Percentiles rank a stretch among this genome's conserved stretches.
These are phyloP conservation scores for Paulownia fortunei DNA, from an alignment of 257 asterid species.

Conservation along the genomic window DNA sequence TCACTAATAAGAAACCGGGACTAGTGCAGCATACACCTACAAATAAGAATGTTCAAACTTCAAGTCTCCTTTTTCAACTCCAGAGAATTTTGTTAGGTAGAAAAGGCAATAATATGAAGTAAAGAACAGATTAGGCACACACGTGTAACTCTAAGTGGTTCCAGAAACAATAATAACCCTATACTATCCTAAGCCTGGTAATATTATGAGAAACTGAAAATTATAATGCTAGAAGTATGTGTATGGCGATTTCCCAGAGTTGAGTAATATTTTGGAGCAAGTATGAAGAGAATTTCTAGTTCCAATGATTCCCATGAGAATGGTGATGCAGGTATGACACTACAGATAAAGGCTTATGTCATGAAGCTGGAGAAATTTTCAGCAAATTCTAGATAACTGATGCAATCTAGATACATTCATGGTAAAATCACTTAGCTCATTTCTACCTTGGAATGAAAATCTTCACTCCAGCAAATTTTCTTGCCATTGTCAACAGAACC, in stretches of 20 bases:
- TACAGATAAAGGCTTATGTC: not conserved
- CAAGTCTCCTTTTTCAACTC: not conserved
- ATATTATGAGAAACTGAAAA: not conserved
- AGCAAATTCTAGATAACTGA: constrained; percentile 1
- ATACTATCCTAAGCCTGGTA: not conserved
- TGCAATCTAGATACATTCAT: constrained; percentile 1
- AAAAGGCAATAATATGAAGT: not conserved
- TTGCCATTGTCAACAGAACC: constrained; percentile 92
- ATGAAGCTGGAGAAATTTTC: constrained; percentile 8
- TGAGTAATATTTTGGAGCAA: not conserved
- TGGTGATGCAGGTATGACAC: not conserved
- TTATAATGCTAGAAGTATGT: not conserved
- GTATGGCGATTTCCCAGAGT: not conserved
- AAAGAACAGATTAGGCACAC: not conserved
- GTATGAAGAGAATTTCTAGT: not conserved
- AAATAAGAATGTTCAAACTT: not conserved
- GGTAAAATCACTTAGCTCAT: not conserved
- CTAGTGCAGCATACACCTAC: not conserved
- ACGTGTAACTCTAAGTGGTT: not conserved
- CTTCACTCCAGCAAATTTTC: constrained; percentile 86
- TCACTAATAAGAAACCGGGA: not conserved
- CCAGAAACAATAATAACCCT: not conserved
- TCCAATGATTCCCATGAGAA: not conserved
- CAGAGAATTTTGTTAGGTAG: not conserved
- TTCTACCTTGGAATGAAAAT: constrained; percentile 82